Conservation (phyloP, 108 stramenopile species). For the Cyclotella baltica region DNA sequence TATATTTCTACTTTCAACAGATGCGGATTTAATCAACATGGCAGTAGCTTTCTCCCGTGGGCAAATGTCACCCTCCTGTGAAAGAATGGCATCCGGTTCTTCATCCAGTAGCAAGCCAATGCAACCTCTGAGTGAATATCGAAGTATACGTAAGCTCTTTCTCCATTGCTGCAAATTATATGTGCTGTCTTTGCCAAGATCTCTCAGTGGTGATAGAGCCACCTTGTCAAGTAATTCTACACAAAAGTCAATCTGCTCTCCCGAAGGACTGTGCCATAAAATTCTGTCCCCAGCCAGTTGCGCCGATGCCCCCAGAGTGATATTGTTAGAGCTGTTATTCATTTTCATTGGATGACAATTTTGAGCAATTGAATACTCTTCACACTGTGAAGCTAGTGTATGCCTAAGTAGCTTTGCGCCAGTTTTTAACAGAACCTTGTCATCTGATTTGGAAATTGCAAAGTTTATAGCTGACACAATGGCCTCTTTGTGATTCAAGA, state of each 20-base stretch:
- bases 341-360: conserved; percentile 44
- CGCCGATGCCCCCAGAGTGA: conserved; percentile 46
- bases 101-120: conserved; percentile 73
- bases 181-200: conserved; percentile 19
- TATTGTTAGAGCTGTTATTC: not conserved
- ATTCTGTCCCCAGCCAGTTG: conserved; percentile 62
- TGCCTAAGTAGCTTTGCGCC: conserved; percentile 91
- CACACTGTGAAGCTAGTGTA: conserved; percentile 78
- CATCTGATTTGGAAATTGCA: conserved; percentile 71
- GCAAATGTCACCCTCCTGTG: conserved; percentile 42
- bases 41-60: conserved; percentile 77
- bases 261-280: conserved; percentile 77
- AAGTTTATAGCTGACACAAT: conserved; percentile 66
- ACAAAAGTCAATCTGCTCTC: conserved; percentile 75
- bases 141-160: conserved; percentile 65
- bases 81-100: conserved; percentile 35
- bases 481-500: conserved; percentile 61
- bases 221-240: conserved; percentile 53
- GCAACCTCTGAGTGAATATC: conserved; percentile 83
- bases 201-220: conserved; percentile 34
- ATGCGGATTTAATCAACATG: conserved; percentile 50
- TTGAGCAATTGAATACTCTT: conserved; percentile 71
- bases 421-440: conserved; percentile 78
- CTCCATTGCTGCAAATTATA: conserved; percentile 50
- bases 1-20: conserved; percentile 46